phyloP scores from a whole-genome alignment of 192 early-diverging fungal genomes.

The Gryganskiella cystojenkinii region DNA sequence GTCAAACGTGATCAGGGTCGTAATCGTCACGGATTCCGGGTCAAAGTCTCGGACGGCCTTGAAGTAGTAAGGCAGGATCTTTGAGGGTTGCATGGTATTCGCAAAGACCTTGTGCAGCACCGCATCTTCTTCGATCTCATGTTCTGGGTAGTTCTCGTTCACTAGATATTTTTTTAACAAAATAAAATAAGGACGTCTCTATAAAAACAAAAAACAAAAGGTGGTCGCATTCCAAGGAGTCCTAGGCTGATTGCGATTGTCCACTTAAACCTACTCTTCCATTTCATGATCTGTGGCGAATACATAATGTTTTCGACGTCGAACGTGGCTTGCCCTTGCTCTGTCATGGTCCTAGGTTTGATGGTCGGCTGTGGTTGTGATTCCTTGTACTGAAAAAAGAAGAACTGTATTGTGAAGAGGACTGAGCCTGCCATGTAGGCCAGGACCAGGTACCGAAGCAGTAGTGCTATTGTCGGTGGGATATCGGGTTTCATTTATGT shows the following conservation, averaged over 20 bases:
- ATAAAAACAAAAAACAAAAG: not conserved
- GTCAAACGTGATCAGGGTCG: conserved; percentile 65
- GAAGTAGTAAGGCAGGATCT: conserved; percentile 69
- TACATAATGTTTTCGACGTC: conserved; percentile 44
- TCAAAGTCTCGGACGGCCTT: conserved; percentile 56
- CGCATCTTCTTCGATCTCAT: conserved; percentile 55
- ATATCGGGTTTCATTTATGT: conserved; percentile 9
- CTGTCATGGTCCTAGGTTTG: conserved; percentile 30
- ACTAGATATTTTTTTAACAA: no score
- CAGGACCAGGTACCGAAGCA: conserved; percentile 20
- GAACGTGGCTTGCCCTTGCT: conserved; percentile 37
- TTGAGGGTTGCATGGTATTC: conserved; percentile 66
- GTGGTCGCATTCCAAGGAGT: conserved; percentile 3
- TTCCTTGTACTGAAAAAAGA: conserved; percentile 26
- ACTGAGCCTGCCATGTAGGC: conserved; percentile 33
- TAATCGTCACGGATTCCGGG: conserved; percentile 65
- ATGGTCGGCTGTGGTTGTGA: conserved; percentile 5
- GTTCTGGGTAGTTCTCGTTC: conserved; percentile 10
- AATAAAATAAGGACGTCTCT: no score
- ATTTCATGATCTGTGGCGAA: conserved; percentile 36
- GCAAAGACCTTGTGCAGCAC: conserved; percentile 65
- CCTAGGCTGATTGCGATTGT: not conserved
- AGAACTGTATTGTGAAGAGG: conserved; percentile 30
- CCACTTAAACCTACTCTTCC: conserved; percentile 24
- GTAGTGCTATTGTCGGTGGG: not conserved